phyloP scores from a whole-genome alignment of 768 basidiomycete species.

The Daedalea quercina region DNA sequence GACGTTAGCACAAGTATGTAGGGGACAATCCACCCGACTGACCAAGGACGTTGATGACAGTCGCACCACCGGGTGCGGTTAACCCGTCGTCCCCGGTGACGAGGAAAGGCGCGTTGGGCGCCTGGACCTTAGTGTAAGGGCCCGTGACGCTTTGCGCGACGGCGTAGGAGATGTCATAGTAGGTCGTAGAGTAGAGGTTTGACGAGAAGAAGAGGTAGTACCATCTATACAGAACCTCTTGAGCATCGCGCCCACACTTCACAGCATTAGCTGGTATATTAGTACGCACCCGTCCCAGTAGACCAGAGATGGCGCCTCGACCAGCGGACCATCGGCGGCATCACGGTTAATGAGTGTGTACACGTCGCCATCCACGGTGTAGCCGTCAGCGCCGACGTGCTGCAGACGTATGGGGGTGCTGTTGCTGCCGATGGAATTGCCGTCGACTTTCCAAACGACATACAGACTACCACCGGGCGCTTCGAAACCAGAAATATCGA shows the following conservation, averaged over 20 bases:
- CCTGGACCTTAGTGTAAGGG: constrained; percentile 24
- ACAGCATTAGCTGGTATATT: too few relatives aligned
- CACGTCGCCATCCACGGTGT: constrained; percentile 16
- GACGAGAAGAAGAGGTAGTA: constrained; percentile 26
- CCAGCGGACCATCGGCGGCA: constrained; percentile 21
- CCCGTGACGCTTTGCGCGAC: constrained; percentile 22
- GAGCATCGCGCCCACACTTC: not conserved
- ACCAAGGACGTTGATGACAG: not conserved
- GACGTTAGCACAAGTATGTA: not conserved
- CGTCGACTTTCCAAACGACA: constrained; percentile 27
- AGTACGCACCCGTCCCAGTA: constrained; percentile 9
- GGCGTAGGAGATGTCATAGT: constrained; percentile 26
- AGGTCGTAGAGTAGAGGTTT: constrained; percentile 19
- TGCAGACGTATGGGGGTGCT: constrained; percentile 26
- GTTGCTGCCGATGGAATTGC: constrained; percentile 24
- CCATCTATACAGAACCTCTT: not conserved
- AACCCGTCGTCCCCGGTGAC: constrained; percentile 4
- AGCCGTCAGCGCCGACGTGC: constrained; percentile 15
- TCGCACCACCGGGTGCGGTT: constrained; percentile 4
- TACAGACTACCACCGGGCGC: constrained; percentile 21
- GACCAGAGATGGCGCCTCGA: constrained; percentile 25
- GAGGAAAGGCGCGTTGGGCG: constrained; percentile 4
- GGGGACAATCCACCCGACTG: not conserved
- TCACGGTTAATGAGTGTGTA: constrained; percentile 19
- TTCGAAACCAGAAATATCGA: constrained; percentile 23